Evolutionary conservation across 495 filamentous ascomycete genomes (phyloP), one percentile per base, ranked within the genome.

Genomic region (Hypoxylon subgilvum): DNA sequence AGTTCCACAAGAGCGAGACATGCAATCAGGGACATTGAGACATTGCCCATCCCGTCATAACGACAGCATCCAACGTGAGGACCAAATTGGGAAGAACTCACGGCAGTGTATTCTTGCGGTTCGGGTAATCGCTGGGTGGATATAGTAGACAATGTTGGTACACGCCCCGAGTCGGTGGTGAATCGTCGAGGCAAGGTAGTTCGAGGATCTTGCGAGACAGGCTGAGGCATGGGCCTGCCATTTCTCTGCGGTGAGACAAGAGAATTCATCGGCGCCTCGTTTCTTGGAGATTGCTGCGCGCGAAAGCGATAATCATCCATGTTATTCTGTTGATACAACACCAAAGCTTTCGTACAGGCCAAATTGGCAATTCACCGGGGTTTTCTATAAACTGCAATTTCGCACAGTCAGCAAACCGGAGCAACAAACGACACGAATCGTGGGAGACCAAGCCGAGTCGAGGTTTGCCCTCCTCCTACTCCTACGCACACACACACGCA

Each of bases 121-220:
- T 78, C 74, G 22, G 71, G 61, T 16, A 63, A 55, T 55, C 74
- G 74, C 65, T 74, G 71, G 42, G 74, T 69, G 32, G 74, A 86
- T 71, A 95, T 81, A 52, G 88, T 85, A 42, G 82, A 87, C 78
- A 93, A 80, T 64, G 88, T 89, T 59, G 90, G 88, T 72, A 95
- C 79, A 74, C 88, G 89, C 67, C 91, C 89, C 50, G 90, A 88
- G 66, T 94, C 90, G 21, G 91, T 94, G 50, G 94, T 98, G 78
- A 97, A 97, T 56, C 94, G 88, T 72, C 94, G 88, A 73, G 92
- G 90, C 60, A 96, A 77, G 59, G 85, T 86, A 34, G 82, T 80
- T 71, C 91, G 83, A 45, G 81, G 79, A 60, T 91, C 88, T 60
- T 80, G 82, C 28, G 78, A 80, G 40, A 76, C 76, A 61, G 80